These are phyloP conservation scores for Groenewaldozyma salmanticensis DNA, from an alignment of 805 yeast species.

Conservation along the genomic window DNA sequence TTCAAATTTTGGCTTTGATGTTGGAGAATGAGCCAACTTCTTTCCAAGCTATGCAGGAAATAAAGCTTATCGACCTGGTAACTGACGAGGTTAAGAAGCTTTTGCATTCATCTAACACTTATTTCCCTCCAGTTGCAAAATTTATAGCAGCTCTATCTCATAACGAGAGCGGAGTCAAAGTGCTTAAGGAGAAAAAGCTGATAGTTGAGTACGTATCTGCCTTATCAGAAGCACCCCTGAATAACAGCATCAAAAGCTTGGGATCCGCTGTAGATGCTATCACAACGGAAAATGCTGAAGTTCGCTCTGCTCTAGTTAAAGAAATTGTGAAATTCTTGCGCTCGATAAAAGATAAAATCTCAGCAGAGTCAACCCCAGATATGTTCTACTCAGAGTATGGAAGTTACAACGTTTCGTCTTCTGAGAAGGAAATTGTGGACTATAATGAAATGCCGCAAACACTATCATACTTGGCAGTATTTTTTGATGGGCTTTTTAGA, in stretches of 20 bases:
- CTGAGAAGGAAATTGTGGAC: constrained; percentile 1
- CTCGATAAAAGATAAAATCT: constrained; percentile 19
- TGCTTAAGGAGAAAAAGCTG: constrained; percentile 36
- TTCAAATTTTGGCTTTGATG: constrained; percentile 58
- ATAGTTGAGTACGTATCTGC: constrained; percentile 27
- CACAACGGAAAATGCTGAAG: constrained; percentile 70
- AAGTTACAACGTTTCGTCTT: not conserved
- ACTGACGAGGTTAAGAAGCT: constrained; percentile 47
- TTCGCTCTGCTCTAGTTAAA: constrained; percentile 48
- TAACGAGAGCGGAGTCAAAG: constrained; percentile 59
- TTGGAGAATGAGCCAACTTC: constrained; percentile 90
- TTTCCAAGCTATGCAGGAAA: constrained; percentile 67
- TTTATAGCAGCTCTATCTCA: constrained; percentile 75
- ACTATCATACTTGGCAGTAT: constrained; percentile 6
- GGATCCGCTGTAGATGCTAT: constrained; percentile 72
- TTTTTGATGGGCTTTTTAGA: constrained; percentile 24
- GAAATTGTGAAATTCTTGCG: constrained; percentile 30
- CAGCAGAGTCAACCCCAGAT: constrained; percentile 19
- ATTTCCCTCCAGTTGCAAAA: constrained; percentile 57
- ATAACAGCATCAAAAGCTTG: constrained; percentile 27
- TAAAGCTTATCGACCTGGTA: constrained; percentile 58
- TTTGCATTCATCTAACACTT: constrained; percentile 43
- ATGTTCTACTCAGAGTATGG: constrained; percentile 14
- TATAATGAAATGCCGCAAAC: not conserved
- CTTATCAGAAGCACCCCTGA: not conserved